Base-by-base conservation (phyloP, 371 early-diverging fungal genomes). In the Nematocida sp. region DNA sequence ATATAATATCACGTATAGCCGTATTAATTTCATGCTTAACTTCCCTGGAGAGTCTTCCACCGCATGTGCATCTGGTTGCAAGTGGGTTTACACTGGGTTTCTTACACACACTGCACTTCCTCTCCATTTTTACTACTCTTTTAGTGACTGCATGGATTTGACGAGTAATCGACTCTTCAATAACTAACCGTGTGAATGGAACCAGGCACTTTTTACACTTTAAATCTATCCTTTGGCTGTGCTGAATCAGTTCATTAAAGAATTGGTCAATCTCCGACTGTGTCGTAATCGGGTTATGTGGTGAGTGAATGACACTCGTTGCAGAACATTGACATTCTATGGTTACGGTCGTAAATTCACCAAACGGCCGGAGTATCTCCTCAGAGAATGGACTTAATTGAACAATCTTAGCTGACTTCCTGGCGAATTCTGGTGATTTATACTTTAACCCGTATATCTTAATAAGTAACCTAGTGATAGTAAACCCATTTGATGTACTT, bases 51-150 rank as follows among this genome's bases (percentile, higher is more conserved):
- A 58, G 58, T n/a, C 23, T 9, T 11, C 80, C 80, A 13, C 80
- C 80, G 40, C 80, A 78, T 0, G 61, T 1, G 47, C 80, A 78
- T 7, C 80, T 46, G 6, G 6, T 3, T 44, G 58, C 6, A 4
- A 78, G 11, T 11, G 44, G 13, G 5, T 56, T 47, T 27, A 58
- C 0, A 33, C 76, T 13, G 4, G 80, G 80, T 6, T 55, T 44
- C 45, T 78, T 78, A 47, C 80, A 78, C 4, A n/a, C 6, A n/a
- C 7, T 1, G 62, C 80, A 78, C 7, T 69, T 67, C 58, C 23
- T 70, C 57, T 78, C 80, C 47, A 27, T 67, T 62, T 78, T 78
- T 9, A 78, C 50, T 25, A 61, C 71, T 47, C 5, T 40, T 58
- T 47, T 70, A 0, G 61, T 57, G 9, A 9, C 50, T 27, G 18